phyloP scores from a whole-genome alignment of 345 rosid genomes.

The Isatis tinctoria region DNA sequence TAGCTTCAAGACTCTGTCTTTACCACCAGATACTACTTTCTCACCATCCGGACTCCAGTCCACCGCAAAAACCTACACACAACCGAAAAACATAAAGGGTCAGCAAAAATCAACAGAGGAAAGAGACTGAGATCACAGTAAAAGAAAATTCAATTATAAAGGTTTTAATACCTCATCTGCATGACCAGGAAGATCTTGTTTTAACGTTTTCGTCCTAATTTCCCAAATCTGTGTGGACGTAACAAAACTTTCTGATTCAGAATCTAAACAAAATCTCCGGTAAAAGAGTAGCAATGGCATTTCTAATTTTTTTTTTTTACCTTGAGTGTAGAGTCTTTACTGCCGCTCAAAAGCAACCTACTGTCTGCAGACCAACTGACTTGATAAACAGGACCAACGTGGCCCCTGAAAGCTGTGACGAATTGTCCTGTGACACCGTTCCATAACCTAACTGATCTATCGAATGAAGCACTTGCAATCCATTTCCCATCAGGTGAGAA shows the following conservation, averaged over 20 bases:
- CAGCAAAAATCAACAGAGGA: neutral
- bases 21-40: slow-evolving; percentile 97
- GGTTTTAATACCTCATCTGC: slow-evolving; percentile 69
- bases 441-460: slow-evolving; percentile 91
- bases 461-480: slow-evolving; percentile 97
- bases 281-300: neutral
- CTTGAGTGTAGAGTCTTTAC: slow-evolving; percentile 96
- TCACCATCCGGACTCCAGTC: slow-evolving; percentile 99
- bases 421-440: slow-evolving; percentile 83
- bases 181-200: slow-evolving; percentile 97
- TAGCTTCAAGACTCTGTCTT: slow-evolving; percentile 79
- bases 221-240: slow-evolving; percentile 68
- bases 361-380: slow-evolving; percentile 99
- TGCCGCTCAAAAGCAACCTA: slow-evolving; percentile 91
- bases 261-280: neutral
- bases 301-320: slow-evolving; percentile 40
- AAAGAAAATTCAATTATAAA: slow-evolving; percentile 19
- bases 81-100: neutral
- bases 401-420: slow-evolving; percentile 81
- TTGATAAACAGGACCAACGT: slow-evolving; percentile 94
- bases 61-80: slow-evolving; percentile 69
- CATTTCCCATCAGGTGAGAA: slow-evolving; percentile 98
- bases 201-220: slow-evolving; percentile 64
- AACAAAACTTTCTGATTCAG: slow-evolving; percentile 1
- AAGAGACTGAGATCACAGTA: neutral